Conservation (phyloP, 2,329 filamentous ascomycete species). For the Pseudogymnoascus sp. region DNA sequence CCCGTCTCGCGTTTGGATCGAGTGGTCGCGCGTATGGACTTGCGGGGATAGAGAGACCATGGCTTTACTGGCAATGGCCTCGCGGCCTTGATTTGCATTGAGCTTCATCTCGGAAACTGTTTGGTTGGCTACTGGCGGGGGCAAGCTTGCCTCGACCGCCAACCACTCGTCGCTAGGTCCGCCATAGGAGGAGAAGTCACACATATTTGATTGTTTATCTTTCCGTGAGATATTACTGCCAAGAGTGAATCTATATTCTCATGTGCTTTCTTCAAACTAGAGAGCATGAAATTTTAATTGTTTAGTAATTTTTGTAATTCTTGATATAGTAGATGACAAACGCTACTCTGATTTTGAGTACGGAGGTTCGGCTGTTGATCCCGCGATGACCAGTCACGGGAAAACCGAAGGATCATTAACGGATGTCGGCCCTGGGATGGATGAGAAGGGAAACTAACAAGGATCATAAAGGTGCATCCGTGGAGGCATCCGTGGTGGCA, state of each 20-base stretch:
- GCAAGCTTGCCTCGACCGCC: constrained; percentile 26
- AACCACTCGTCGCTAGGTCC: constrained; percentile 38
- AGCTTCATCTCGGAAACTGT: not conserved
- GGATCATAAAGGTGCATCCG: not conserved
- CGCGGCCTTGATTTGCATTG: not conserved
- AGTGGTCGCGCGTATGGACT: constrained; percentile 31
- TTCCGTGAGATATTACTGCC: not conserved
- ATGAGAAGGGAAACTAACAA: not conserved
- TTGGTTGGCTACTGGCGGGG: not conserved
- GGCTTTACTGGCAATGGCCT: not conserved
- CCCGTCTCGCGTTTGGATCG: constrained; percentile 39
- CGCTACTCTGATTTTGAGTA: not conserved
- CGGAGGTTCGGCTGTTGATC: not conserved
- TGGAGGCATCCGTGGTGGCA: not conserved
- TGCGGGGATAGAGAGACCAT: constrained; percentile 11
- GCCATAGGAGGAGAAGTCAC: constrained; percentile 35
- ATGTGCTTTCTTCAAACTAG: not conserved
- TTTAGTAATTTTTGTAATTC: not conserved
- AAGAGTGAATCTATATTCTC: not conserved
- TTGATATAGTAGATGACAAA: not conserved
- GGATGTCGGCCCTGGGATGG: not conserved
- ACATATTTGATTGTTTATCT: constrained; percentile 20
- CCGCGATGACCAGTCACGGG: not conserved
- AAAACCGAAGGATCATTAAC: not conserved
- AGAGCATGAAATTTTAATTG: not conserved